Percentiles rank a stretch among this genome's conserved stretches.
These are phyloP conservation scores for Mortierella polycephala DNA, from an alignment of 371 early-diverging fungal genomes.

Conservation along the genomic window DNA sequence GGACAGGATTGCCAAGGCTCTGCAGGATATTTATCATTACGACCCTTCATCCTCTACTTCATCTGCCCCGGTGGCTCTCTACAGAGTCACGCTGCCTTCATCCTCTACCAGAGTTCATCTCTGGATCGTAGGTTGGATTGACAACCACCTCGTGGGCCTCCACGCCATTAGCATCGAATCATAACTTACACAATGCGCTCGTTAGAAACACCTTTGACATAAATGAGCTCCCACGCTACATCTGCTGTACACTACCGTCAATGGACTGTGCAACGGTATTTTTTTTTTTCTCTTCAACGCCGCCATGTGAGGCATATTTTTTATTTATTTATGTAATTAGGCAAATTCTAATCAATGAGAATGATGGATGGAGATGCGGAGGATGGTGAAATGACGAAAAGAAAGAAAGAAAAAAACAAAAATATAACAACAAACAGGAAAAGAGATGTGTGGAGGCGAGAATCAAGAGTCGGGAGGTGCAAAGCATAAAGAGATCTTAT, in stretches of 20 bases:
- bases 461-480: conserved; percentile 19
- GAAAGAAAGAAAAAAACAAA: conserved; percentile 2
- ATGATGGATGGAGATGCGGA: conserved; percentile 9
- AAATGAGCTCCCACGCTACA: not conserved
- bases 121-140: conserved; percentile 43
- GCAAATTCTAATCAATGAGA: no score
- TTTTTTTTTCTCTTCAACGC: no score
- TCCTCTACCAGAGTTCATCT: conserved; percentile 40
- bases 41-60: conserved; percentile 5
- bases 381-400: conserved; percentile 2
- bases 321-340: no score
- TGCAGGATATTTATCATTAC: conserved; percentile 14
- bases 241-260: not conserved
- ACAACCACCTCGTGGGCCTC: conserved; percentile 32
- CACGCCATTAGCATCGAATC: conserved; percentile 45
- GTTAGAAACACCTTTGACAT: not conserved
- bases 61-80: conserved; percentile 5
- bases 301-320: no score
- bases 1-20: conserved; percentile 12
- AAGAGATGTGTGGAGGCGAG: not conserved
- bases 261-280: no score
- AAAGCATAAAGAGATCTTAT: not conserved
- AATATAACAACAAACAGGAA: not conserved
- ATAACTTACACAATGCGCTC: not conserved
- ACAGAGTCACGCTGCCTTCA: conserved; percentile 22